Conservation (phyloP, 371 early-diverging fungal genomes). For the Smittium mucronatum region DNA sequence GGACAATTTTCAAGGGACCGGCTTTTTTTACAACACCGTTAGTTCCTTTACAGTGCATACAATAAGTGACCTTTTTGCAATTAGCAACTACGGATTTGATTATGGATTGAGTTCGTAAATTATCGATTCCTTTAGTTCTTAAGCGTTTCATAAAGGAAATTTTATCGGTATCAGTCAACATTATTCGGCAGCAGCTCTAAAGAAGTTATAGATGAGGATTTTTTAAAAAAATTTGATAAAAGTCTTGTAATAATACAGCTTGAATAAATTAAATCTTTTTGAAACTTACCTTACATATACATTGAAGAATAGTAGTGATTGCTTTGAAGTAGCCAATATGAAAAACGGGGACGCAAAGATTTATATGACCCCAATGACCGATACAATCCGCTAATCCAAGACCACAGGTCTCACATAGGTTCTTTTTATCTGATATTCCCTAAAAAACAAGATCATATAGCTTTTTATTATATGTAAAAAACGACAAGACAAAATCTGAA, state of each 20-base stretch:
- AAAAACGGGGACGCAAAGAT: constrained; percentile 92
- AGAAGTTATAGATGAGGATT: not conserved
- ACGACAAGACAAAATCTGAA: constrained; percentile 19
- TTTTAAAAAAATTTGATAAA: constrained; percentile 31
- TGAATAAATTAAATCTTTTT: too few relatives aligned
- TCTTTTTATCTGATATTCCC: constrained; percentile 76
- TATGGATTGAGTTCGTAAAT: constrained; percentile 54
- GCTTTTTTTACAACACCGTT: constrained; percentile 95
- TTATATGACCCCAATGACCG: constrained; percentile 97
- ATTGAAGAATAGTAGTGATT: constrained; percentile 79
- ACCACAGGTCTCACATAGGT: constrained; percentile 86
- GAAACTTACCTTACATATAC: constrained; percentile 76
- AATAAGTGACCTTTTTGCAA: constrained; percentile 82
- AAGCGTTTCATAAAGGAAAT: constrained; percentile 54
- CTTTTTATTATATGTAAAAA: too few relatives aligned
- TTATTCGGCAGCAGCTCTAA: constrained; percentile 66
- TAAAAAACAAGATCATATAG: too few relatives aligned
- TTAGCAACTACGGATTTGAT: constrained; percentile 70
- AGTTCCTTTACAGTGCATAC: constrained; percentile 70
- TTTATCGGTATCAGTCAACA: constrained; percentile 71
- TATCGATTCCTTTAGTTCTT: constrained; percentile 69
- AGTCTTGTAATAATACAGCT: too few relatives aligned
- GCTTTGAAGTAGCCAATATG: constrained; percentile 95
- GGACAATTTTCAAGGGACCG: constrained; percentile 89
- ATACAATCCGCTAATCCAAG: constrained; percentile 82